Base-by-base conservation (phyloP, 345 rosid species). In the Ceriops decandra region DNA sequence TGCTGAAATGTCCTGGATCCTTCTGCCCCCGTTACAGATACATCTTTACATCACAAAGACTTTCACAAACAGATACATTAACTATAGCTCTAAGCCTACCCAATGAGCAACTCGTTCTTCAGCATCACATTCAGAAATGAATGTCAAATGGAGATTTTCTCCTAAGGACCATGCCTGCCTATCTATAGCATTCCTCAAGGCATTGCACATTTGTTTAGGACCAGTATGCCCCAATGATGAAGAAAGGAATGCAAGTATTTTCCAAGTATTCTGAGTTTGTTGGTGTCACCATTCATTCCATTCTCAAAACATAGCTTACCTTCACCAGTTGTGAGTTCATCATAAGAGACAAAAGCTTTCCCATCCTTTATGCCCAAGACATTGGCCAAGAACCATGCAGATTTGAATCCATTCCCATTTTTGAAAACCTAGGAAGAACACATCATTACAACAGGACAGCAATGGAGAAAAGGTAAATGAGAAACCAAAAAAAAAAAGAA, bases 301-400 rank as follows among this genome's bases (percentile, higher is more conserved):
- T 59, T 52, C 35, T 8, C 47, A 54, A 62, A 61, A 31, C 32
- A 52, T 27, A 68, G 68, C 80, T 81, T 71, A 90, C 99, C 98
- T 83, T 87, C 87, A 62, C 79, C 87, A 46, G 78, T 72, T 60
- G 71, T 64, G 72, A 95, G 88, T 63, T 87, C 93, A 62, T 52
- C 68, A 80, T 88, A 95, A 72, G 85, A 62, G 52, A 95, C 96
- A 75, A 76, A 78, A 76, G 95, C 99, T 74, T 82, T 86, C 75
- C 85, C 95, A 80, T 87, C 92, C 77, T 83, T 81, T 77, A 92
- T 74, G 75, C 82, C 76, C 78, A 87, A 70, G 52, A 92, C 87
- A 67, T 79, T 81, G 57, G 97, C 99, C 2, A 83, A 66, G 80
- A 85, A 92, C 99, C 99, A 95, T 56, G 91, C 91, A 9, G 84